Base-by-base conservation (phyloP, 805 yeast genomes). In the Candida xiaguanensis region DNA sequence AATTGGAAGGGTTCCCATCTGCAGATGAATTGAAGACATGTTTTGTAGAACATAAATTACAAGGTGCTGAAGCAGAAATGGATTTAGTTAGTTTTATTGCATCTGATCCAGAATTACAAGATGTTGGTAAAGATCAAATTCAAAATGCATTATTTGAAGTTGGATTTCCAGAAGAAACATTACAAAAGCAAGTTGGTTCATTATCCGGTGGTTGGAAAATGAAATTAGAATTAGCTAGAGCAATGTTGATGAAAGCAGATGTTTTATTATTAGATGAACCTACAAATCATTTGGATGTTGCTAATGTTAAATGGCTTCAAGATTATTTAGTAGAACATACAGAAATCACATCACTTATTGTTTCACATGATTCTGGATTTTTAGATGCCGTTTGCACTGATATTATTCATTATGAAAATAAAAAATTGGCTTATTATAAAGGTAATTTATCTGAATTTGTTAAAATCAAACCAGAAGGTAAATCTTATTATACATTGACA, bases 181-280 rank as follows among this genome's bases (percentile, higher is more conserved):
- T 95, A 61, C 76, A 77, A 22, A 97, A 90, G 67, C 77, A 86
- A 34, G 96, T 93, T 42, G 96, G 96, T 28, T 86, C 97, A 2
- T 72, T 91, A 43, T 87, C 96, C 31, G 99, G 99, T 65, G 99
- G 99, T 64, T 91, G 99, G 99, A 93, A 93, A 69, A 91, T 91
- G 99, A 91, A 91, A 70, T 77, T 91, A 51, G 98, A 90, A 67
- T 74, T 91, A 56, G 99, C 98, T n/a, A 83, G 97, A 70, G 99
- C 98, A 26, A 90, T 91, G 96, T 73, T 91, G 52, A 86, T 89
- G 88, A 88, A 82, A 65, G 99, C 98, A 25, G 99, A 91, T 67
- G 90, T 91, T 40, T 75, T 91, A 55, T 73, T 91, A 52, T 75
- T 91, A 58, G 99, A 91, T 67, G 99, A 91, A 78, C 99, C 99